Conservation (phyloP, 2,329 filamentous ascomycete species). For the Penicillium italicum region DNA sequence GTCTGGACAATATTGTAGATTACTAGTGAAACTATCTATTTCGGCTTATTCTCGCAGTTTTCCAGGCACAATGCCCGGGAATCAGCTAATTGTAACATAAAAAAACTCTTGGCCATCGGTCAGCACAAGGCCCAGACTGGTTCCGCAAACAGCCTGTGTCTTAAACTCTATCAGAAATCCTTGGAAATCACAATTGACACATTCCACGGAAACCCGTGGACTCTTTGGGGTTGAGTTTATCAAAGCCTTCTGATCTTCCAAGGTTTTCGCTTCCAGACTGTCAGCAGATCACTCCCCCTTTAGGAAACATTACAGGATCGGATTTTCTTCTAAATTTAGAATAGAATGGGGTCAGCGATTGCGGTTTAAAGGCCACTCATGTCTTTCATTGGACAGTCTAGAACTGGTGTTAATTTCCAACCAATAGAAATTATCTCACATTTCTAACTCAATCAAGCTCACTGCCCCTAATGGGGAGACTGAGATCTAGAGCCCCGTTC, state of each 20-base stretch:
- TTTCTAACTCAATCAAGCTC: background rate
- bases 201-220: background rate
- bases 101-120: background rate
- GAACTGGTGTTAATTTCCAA: background rate
- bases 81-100: background rate
- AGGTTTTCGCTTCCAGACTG: slow-evolving; percentile 2
- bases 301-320: background rate
- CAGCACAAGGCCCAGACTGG: background rate
- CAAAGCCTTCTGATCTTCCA: too few relatives aligned
- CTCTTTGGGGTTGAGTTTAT: background rate
- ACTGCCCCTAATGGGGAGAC: background rate
- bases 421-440: background rate
- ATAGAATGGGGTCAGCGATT: background rate
- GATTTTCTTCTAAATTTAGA: slow-evolving; percentile 1
- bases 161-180: too few relatives aligned
- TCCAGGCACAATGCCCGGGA: background rate
- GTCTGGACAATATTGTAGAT: background rate
- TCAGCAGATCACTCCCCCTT: background rate
- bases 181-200: background rate
- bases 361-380: background rate
- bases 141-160: background rate
- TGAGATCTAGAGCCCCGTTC: background rate
- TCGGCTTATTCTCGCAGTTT: background rate
- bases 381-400: background rate
- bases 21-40: background rate